phyloP scores from a whole-genome alignment of 2,329 filamentous ascomycete species.

The Microcyclospora pomicola region DNA sequence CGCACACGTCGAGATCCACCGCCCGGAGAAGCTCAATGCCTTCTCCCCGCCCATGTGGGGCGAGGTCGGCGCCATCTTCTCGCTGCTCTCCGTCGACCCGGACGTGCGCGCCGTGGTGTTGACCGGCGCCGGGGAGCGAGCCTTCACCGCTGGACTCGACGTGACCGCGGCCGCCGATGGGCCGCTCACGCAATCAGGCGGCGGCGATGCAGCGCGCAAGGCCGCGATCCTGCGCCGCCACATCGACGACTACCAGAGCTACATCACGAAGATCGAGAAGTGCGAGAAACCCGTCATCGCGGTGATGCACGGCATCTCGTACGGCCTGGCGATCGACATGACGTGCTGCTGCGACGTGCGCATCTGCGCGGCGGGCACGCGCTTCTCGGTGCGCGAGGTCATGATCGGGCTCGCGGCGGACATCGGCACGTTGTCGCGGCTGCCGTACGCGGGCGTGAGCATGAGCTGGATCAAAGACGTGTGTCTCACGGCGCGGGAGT shows the following conservation, averaged over 20 bases:
- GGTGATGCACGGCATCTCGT: slow-evolving; percentile 63
- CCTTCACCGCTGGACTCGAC: slow-evolving; percentile 79
- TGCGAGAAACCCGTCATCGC: slow-evolving; percentile 87
- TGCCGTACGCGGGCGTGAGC: slow-evolving; percentile 60
- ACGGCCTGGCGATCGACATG: slow-evolving; percentile 63
- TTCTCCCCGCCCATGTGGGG: slow-evolving; percentile 79
- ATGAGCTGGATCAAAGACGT: slow-evolving; percentile 71
- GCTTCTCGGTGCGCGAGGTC: slow-evolving; percentile 65
- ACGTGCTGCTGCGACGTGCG: slow-evolving; percentile 57
- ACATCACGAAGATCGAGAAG: slow-evolving; percentile 60
- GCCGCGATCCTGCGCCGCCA: slow-evolving; percentile 43
- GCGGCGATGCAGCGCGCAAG: slow-evolving; percentile 16
- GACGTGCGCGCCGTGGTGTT: slow-evolving; percentile 65
- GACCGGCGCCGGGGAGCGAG: slow-evolving; percentile 66
- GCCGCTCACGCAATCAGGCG: slow-evolving; percentile 1
- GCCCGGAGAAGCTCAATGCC: slow-evolving; percentile 74
- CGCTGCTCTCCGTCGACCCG: slow-evolving; percentile 54
- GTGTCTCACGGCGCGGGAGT: slow-evolving; percentile 55
- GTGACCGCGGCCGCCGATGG: slow-evolving; percentile 32
- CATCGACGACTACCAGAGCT: slow-evolving; percentile 68
- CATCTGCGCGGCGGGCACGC: slow-evolving; percentile 41
- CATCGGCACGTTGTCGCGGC: slow-evolving; percentile 58
- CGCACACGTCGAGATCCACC: slow-evolving; percentile 85
- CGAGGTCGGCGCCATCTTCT: slow-evolving; percentile 62
- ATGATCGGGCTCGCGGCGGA: slow-evolving; percentile 72